phyloP scores from a whole-genome alignment of 352 stramenopile genomes.

The Phytophthora nicotianae region DNA sequence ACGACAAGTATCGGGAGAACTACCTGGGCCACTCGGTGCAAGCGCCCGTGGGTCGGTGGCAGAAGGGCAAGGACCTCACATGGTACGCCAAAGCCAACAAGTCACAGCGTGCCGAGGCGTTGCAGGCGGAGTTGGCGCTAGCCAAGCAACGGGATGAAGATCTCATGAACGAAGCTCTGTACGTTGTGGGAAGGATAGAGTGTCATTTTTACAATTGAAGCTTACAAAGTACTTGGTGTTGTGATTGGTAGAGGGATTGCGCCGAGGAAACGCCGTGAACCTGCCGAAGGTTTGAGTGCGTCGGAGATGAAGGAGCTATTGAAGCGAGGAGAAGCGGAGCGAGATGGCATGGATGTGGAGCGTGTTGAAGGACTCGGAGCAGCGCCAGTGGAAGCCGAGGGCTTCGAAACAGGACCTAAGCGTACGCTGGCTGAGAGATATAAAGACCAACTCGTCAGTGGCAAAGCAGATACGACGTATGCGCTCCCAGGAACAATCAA shows the following conservation, averaged over 20 bases:
- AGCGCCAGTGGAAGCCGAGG: constrained; percentile 51
- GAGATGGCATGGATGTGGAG: constrained; percentile 72
- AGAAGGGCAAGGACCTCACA: constrained; percentile 88
- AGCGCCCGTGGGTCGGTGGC: constrained; percentile 89
- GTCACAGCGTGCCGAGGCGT: constrained; percentile 49
- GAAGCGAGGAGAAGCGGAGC: constrained; percentile 73
- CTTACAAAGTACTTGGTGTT: constrained; percentile 8
- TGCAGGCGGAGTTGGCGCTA: constrained; percentile 67
- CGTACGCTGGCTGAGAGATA: constrained; percentile 79
- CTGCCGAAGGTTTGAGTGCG: constrained; percentile 59
- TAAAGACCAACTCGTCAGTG: constrained; percentile 60
- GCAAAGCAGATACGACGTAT: constrained; percentile 65
- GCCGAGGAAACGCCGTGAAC: constrained; percentile 52
- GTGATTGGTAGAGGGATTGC: constrained; percentile 59
- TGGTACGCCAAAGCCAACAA: constrained; percentile 89
- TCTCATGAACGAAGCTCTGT: constrained; percentile 90
- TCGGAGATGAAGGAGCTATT: constrained; percentile 89
- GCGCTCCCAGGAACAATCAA: constrained; percentile 53
- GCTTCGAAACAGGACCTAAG: constrained; percentile 54
- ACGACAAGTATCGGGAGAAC: constrained; percentile 93
- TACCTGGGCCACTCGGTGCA: constrained; percentile 91
- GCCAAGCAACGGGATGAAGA: constrained; percentile 89
- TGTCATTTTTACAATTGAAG: not conserved
- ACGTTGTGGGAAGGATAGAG: constrained; percentile 24
- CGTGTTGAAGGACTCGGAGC: constrained; percentile 88